Percentiles rank a stretch among this genome's conserved stretches.
phyloP scores from a whole-genome alignment of 805 yeast genomes.

The Saccharomycodes ludwigii region DNA sequence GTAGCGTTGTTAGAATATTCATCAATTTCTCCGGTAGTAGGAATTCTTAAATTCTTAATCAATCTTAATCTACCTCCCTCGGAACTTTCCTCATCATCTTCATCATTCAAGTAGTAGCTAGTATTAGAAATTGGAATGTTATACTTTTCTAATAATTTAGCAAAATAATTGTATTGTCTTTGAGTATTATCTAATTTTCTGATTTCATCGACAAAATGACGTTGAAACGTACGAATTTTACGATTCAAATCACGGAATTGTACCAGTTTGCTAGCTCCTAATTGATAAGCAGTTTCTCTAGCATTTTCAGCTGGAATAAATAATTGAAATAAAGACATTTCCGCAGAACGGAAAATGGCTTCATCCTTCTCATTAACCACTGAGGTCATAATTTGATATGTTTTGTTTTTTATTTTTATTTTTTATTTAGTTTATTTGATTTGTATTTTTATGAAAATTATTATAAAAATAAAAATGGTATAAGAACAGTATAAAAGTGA shows the following conservation, averaged over 20 bases:
- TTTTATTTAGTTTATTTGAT: no score
- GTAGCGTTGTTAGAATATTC: constrained; percentile 51
- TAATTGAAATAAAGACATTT: constrained; percentile 86
- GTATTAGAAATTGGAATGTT: constrained; percentile 29
- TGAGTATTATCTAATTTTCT: constrained; percentile 77
- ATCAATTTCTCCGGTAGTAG: constrained; percentile 55
- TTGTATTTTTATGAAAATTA: no score
- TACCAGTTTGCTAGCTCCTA: constrained; percentile 77
- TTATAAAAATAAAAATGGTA: no score
- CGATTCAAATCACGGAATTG: constrained; percentile 85
- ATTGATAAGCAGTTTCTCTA: constrained; percentile 69
- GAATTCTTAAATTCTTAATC: constrained; percentile 8
- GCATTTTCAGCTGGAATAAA: constrained; percentile 86
- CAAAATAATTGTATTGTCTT: constrained; percentile 59
- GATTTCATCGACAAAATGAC: constrained; percentile 81
- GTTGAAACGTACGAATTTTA: constrained; percentile 72
- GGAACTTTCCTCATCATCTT: constrained; percentile 23
- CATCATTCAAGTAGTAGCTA: constrained; percentile 9
- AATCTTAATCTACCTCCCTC: constrained; percentile 19
- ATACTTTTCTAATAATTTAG: constrained; percentile 37
- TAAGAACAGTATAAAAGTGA: no score
- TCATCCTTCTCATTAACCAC: constrained; percentile 15
- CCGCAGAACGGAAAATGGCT: constrained; percentile 68
- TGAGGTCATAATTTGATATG: no score
- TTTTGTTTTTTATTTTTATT: no score